phyloP scores from a whole-genome alignment of 176 grass and related monocot genomes.

The Zizania latifolia region DNA sequence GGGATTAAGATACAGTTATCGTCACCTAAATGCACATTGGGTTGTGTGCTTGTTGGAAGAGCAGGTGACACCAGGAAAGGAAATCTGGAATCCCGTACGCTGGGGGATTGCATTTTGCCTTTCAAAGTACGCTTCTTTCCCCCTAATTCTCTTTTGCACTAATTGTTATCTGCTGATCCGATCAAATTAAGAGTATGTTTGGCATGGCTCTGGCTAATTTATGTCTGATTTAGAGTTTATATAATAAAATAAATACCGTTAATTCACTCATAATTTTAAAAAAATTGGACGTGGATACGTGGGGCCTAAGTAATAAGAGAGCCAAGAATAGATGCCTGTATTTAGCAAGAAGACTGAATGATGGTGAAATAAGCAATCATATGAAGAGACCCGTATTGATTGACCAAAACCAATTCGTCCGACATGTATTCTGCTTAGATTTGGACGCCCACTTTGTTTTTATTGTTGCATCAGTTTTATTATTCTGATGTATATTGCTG shows the following conservation, averaged over 20 bases:
- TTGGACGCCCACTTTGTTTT: not conserved
- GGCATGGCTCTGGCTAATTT: too few relatives aligned
- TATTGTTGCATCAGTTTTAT: not conserved
- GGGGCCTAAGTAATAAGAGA: not conserved
- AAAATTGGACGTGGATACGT: too few relatives aligned
- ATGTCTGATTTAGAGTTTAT: too few relatives aligned
- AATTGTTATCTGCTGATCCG: constrained; percentile 26
- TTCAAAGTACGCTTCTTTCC: constrained; percentile 34
- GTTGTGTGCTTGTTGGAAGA: constrained; percentile 47
- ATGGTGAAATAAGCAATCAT: constrained; percentile 4
- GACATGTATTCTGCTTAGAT: not conserved
- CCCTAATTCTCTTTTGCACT: not conserved
- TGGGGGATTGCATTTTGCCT: constrained; percentile 31
- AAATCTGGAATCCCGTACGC: constrained; percentile 44
- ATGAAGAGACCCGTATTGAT: not conserved
- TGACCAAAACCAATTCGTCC: constrained; percentile 21
- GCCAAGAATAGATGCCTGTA: not conserved
- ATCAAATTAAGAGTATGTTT: too few relatives aligned
- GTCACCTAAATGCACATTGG: constrained; percentile 26
- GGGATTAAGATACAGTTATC: constrained; percentile 32
- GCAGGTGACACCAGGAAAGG: constrained; percentile 47
- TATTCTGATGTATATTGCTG: not conserved
- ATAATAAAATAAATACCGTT: too few relatives aligned
- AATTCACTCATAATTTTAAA: too few relatives aligned
- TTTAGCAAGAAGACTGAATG: constrained; percentile 2